Percentiles rank a stretch among this genome's conserved stretches.
These are phyloP conservation scores for Nectriaceae sp. DNA, from an alignment of 2,329 filamentous ascomycete species.

Conservation along the genomic window DNA sequence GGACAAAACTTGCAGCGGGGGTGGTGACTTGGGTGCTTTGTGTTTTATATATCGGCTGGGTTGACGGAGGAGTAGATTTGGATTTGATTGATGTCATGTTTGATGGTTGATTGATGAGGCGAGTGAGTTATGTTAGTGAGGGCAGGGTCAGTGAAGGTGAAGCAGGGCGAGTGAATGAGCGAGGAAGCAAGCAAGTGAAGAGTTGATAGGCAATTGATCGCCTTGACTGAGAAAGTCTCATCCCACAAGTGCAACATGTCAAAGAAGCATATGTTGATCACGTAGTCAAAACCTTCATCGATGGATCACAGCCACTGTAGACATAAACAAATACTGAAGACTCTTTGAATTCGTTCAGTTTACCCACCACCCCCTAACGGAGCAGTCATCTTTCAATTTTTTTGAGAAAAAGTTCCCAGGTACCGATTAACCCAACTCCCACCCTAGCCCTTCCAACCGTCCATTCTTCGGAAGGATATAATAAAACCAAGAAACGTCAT, in stretches of 20 bases:
- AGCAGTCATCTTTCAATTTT: slow-evolving; percentile 5
- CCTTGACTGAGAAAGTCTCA: background rate
- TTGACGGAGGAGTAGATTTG: background rate
- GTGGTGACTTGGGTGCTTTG: background rate
- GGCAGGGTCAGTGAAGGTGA: too few relatives aligned
- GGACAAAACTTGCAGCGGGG: background rate
- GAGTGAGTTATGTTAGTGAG: too few relatives aligned
- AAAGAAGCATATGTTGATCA: too few relatives aligned
- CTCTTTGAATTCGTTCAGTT: slow-evolving; percentile 15
- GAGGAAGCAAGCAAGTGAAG: too few relatives aligned
- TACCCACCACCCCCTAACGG: slow-evolving; percentile 5
- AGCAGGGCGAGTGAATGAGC: too few relatives aligned
- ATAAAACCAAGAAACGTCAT: slow-evolving; percentile 18
- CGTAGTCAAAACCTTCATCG: too few relatives aligned
- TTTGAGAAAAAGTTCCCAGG: slow-evolving; percentile 15
- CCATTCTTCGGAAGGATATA: slow-evolving; percentile 29
- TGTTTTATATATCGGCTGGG: background rate
- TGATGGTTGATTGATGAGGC: background rate
- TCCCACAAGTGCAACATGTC: too few relatives aligned
- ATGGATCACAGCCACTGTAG: background rate
- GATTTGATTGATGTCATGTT: slow-evolving; percentile 16
- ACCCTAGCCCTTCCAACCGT: slow-evolving; percentile 21
- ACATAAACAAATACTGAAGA: slow-evolving; percentile 1
- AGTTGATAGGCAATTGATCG: background rate
- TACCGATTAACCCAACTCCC: slow-evolving; percentile 26